A percentile compares a stretch with the other conserved stretches of the same genome.
Evolutionary conservation across 1,284 basidiomycete species (phyloP).

Genomic region (Abortiporus biennis): DNA sequence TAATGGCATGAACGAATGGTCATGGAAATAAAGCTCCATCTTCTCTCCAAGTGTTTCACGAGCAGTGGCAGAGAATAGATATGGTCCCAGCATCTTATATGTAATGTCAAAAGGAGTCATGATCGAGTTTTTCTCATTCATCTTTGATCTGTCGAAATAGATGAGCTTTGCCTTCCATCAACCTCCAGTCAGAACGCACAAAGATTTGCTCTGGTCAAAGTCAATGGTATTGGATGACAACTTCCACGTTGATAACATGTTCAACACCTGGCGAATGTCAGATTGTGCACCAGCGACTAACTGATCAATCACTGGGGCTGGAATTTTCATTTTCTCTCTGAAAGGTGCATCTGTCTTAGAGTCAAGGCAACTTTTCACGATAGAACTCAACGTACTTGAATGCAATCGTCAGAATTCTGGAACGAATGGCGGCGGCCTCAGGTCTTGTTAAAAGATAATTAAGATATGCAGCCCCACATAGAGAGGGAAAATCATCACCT

Average conservation of each 20-base stretch:
- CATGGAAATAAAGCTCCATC: conserved; percentile 96
- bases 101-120: conserved; percentile 89
- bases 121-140: conserved; percentile 90
- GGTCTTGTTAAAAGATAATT: conserved; percentile 46
- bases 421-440: conserved; percentile 67
- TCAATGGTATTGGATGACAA: conserved; percentile 73
- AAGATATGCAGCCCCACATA: not conserved
- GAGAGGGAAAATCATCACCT: conserved; percentile 41
- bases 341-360: not conserved
- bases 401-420: conserved; percentile 82
- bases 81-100: conserved; percentile 82
- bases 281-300: conserved; percentile 86
- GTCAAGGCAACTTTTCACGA: not conserved
- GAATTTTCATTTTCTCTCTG: conserved; percentile 90
- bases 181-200: conserved; percentile 58
- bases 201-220: conserved; percentile 84
- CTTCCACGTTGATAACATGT: conserved; percentile 98
- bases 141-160: conserved; percentile 58
- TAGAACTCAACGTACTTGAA: conserved; percentile 60
- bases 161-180: conserved; percentile 3
- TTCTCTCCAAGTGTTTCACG: conserved; percentile 86
- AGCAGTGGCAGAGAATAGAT: conserved; percentile 80
- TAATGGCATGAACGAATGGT: conserved; percentile 88
- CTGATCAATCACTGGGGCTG: conserved; percentile 88
- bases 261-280: conserved; percentile 94